Percentiles rank a stretch among this genome's conserved stretches.
Evolutionary conservation across 805 yeast species (phyloP).

Genomic region (Candida germanica): DNA sequence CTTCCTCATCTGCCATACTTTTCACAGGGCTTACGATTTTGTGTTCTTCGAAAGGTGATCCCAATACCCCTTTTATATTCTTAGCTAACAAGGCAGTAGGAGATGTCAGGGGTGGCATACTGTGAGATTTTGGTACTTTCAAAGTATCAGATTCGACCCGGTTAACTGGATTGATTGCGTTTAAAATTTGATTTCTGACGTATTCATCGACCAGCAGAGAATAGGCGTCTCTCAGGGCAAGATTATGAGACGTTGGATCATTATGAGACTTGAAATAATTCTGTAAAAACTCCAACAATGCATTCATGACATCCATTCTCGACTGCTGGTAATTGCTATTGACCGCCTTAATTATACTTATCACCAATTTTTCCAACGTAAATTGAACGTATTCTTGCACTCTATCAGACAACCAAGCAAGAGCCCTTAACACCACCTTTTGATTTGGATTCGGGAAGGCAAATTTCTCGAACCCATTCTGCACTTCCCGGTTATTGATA

Average conservation of each 20-base stretch:
- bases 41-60: not conserved
- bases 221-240: constrained; percentile 4
- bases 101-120: no score
- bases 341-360: constrained; percentile 3
- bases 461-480: constrained; percentile 1
- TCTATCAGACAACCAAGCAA: constrained; percentile 5
- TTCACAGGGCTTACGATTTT: not conserved
- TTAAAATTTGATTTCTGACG: constrained; percentile 5
- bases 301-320: constrained; percentile 5
- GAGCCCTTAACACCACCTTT: constrained; percentile 2
- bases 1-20: no score
- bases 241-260: constrained; percentile 5
- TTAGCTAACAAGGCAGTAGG: not conserved
- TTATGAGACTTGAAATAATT: constrained; percentile 5
- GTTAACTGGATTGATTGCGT: constrained; percentile 6
- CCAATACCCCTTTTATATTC: not conserved
- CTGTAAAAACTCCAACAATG: constrained; percentile 4
- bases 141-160: no score
- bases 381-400: constrained; percentile 2
- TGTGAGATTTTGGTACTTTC: no score
- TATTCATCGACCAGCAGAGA: constrained; percentile 1
- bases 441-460: constrained; percentile 5
- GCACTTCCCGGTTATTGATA: constrained; percentile 3
- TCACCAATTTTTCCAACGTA: constrained; percentile 3
- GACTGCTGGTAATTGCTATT: constrained; percentile 4